Percentiles rank a stretch among this genome's conserved stretches.
Conservation (phyloP, 768 basidiomycete genomes). For the Sistotremastrum suecicum region DNA sequence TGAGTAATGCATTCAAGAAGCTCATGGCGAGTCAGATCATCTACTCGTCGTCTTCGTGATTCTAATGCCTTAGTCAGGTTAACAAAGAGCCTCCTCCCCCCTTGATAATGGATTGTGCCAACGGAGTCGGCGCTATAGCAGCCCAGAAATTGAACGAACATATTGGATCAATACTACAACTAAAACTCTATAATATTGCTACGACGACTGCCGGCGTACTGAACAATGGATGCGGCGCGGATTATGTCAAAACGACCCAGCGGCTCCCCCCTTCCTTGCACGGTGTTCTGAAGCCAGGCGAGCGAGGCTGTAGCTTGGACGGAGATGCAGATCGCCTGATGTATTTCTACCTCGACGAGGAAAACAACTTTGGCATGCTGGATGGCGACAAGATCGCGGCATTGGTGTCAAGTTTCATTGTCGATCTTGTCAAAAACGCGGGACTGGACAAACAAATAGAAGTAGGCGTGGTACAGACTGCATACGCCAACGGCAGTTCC, state of each 20-base stretch:
- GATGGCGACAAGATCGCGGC: constrained; percentile 98
- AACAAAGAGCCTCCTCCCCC: constrained; percentile 42
- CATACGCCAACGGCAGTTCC: constrained; percentile 95
- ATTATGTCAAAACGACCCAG: constrained; percentile 92
- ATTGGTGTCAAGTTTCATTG: constrained; percentile 84
- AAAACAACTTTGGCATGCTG: constrained; percentile 72
- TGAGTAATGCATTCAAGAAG: constrained; percentile 70
- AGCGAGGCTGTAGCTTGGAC: constrained; percentile 87
- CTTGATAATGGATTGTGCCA: constrained; percentile 92
- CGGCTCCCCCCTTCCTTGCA: constrained; percentile 66
- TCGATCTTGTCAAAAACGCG: constrained; percentile 75
- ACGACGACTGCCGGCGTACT: constrained; percentile 54
- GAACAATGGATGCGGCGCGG: constrained; percentile 85
- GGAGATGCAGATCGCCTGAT: constrained; percentile 97
- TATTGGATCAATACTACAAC: constrained; percentile 43
- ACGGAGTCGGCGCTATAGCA: constrained; percentile 81
- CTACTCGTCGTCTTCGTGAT: background rate
- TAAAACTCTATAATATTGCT: constrained; percentile 58
- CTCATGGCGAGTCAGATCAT: constrained; percentile 51
- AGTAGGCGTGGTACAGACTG: constrained; percentile 95
- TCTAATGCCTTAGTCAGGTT: constrained; percentile 24
- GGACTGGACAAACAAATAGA: constrained; percentile 65
- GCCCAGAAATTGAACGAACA: constrained; percentile 45
- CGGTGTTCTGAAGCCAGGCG: constrained; percentile 46
- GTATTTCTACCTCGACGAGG: constrained; percentile 81